A percentile compares a stretch with the other conserved stretches of the same genome.
Conservation (phyloP, 352 stramenopile species). For the Pythium scleroteichum region DNA sequence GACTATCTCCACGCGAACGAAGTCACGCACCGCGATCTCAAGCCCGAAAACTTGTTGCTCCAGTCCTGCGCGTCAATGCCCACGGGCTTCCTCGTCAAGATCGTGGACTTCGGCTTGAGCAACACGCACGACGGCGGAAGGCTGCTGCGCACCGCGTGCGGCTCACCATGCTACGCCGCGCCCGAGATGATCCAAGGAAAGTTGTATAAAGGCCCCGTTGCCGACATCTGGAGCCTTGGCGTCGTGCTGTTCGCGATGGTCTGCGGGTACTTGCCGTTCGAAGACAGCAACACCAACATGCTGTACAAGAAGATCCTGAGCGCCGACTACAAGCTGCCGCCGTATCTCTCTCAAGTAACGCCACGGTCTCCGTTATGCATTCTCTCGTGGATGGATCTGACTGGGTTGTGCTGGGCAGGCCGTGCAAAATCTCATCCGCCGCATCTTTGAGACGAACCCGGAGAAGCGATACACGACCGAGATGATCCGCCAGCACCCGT, state of each 20-base stretch:
- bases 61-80: constrained; percentile 44
- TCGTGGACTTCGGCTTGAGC: constrained; percentile 93
- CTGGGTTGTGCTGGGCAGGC: constrained; percentile 25
- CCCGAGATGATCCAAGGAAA: constrained; percentile 93
- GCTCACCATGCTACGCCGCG: constrained; percentile 91
- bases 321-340: constrained; percentile 83
- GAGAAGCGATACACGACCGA: constrained; percentile 71
- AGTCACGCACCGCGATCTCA: constrained; percentile 90
- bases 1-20: constrained; percentile 91
- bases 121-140: constrained; percentile 85
- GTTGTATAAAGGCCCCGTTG: constrained; percentile 77
- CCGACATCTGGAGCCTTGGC: constrained; percentile 92
- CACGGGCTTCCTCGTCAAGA: constrained; percentile 72
- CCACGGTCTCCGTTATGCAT: neutral
- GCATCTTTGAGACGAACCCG: constrained; percentile 86
- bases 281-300: constrained; percentile 90
- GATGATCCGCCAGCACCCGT: constrained; percentile 82
- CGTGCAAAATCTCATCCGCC: constrained; percentile 77
- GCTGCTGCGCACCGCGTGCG: constrained; percentile 89
- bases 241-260: constrained; percentile 94
- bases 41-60: constrained; percentile 91
- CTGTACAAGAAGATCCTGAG: constrained; percentile 94
- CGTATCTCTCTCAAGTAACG: constrained; percentile 61
- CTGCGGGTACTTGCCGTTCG: constrained; percentile 90
- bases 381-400: neutral